Evolutionary conservation across 208 protist genomes (phyloP), one percentile per base, ranked within the genome.

Genomic region (Trypanosoma congolense): DNA sequence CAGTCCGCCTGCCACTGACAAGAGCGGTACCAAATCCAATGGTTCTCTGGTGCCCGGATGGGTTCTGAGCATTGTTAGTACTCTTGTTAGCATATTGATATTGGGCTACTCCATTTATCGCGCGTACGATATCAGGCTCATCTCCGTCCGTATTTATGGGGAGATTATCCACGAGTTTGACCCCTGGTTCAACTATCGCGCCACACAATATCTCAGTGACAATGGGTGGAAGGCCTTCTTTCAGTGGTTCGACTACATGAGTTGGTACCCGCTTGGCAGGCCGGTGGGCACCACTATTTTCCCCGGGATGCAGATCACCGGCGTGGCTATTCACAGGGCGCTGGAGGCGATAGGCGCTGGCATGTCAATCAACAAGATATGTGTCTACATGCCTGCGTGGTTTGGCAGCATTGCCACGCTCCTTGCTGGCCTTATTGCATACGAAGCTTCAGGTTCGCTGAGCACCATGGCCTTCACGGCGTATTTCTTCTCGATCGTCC

Each of bases 201-300:
- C 90, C 12, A 83, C 92, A 30, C 46, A 96, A 76, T 96, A 97
- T 66, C 75, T 97, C 25, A 75, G 64, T 22, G 63, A 87, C 24
- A 63, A 99, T 60, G 97, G 97, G 57, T 95, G 90, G 62, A 76
- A 86, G 42, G 81, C 97, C 41, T 99, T 99, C 78, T 86, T 96
- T 61, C 96, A 97, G 79, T 99, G 98, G 98, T 99, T 99, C 65
- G 98, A 99, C 83, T 84, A 98, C 53, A 80, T 77, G 55, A 80
- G 83, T 43, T 99, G 97, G 97, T 99, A 98, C 75, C 97, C 97
- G 54, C 77, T 99, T n/a, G 98, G 98, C 31, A 75, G 98, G 38
- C 95, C 96, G 42, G 96, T 99, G 28, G 98, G 98, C 69, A 84
- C 83, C 51, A 99, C 97, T 36, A 87, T 98, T 25, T 99, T 98